Conservation (phyloP, 2,329 filamentous ascomycete species). For the Cyclaneusma minus region DNA sequence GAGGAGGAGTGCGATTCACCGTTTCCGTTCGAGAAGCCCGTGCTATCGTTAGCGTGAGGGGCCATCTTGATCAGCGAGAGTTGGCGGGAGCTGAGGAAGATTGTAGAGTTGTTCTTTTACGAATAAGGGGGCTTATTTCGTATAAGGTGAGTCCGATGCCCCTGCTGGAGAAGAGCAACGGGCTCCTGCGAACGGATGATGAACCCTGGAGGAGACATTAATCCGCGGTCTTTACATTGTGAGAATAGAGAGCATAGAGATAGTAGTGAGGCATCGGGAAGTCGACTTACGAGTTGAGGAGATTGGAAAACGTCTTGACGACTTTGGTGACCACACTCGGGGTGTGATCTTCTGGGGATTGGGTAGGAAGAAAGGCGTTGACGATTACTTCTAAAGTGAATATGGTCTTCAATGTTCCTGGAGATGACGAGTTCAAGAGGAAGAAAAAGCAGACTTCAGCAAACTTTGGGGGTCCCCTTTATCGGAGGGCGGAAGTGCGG, state of each 20-base stretch:
- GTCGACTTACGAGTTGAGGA: conserved; percentile 87
- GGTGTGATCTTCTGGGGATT: conserved; percentile 13
- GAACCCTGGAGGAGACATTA: conserved; percentile 41
- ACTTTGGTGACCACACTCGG: conserved; percentile 25
- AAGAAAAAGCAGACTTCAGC: no score
- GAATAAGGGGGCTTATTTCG: conserved; percentile 30
- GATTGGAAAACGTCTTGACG: conserved; percentile 98
- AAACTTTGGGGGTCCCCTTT: no score
- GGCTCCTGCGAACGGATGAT: conserved; percentile 94
- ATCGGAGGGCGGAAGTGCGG: no score
- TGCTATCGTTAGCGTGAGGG: conserved; percentile 62
- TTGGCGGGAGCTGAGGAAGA: conserved; percentile 3
- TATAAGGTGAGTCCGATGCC: conserved; percentile 53
- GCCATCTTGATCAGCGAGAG: conserved; percentile 50
- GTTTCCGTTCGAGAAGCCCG: conserved; percentile 45
- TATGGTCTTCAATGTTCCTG: conserved; percentile 1
- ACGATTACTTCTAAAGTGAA: no score
- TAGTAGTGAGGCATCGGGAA: no score
- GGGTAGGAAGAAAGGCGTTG: conserved; percentile 2
- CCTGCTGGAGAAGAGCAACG: conserved; percentile 83
- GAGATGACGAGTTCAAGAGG: conserved; percentile 1
- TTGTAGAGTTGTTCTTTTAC: conserved; percentile 13
- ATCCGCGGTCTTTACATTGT: conserved; percentile 4
- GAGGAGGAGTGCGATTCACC: conserved; percentile 35
- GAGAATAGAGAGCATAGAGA: conserved; percentile 4